Evolutionary conservation across 768 basidiomycete species (phyloP).

Genomic region (Lactarius sp.): DNA sequence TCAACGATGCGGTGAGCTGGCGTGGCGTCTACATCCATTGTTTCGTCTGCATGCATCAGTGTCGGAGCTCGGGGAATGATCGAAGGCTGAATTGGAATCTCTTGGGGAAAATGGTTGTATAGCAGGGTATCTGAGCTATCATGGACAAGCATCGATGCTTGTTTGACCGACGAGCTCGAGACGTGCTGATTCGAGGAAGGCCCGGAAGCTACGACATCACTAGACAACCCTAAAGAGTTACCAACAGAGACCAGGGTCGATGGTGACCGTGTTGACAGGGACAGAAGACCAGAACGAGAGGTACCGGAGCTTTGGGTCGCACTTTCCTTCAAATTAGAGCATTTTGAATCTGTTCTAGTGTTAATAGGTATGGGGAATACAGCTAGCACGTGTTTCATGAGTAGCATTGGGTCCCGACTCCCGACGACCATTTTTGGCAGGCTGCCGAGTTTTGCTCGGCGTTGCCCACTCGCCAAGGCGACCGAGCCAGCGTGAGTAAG

Average conservation of each 20-base stretch:
- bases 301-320: neutral
- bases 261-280: neutral
- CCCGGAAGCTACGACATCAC: neutral
- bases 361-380: neutral
- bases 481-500: neutral
- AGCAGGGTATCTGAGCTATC: neutral
- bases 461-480: neutral
- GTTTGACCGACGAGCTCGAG: neutral
- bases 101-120: neutral
- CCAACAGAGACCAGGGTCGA: neutral
- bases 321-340: neutral
- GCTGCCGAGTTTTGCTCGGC: neutral
- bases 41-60: neutral
- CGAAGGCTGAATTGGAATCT: neutral
- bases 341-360: neutral
- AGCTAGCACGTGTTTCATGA: neutral
- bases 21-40: neutral
- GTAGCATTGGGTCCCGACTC: neutral
- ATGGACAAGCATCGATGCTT: too few species aligned
- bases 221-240: neutral
- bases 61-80: neutral
- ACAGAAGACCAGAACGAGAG: slow-evolving; percentile 2
- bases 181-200: neutral
- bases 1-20: neutral
- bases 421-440: neutral